Percentiles rank a stretch among this genome's conserved stretches.
phyloP scores from a whole-genome alignment of 2,329 filamentous ascomycete genomes.

The Alternaria novae-zelandiae region DNA sequence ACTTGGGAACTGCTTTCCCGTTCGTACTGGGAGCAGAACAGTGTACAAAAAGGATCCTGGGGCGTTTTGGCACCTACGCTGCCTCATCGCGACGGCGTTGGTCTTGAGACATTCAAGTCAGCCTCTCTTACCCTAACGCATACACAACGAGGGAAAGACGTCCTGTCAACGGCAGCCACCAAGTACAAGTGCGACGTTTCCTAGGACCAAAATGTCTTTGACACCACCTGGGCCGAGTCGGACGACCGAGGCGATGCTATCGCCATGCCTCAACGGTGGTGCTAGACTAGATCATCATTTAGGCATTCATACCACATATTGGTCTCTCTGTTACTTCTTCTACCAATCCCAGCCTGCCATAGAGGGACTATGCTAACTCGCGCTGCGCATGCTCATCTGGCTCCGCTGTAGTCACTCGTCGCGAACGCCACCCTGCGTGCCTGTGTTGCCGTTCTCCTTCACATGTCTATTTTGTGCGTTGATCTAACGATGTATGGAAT shows the following conservation, averaged over 20 bases:
- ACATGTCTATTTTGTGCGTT: constrained; percentile 5
- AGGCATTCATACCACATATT: background rate
- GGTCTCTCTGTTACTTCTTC: background rate
- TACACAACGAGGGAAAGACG: background rate
- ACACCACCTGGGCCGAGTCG: background rate
- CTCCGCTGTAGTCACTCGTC: background rate
- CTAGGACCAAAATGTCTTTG: background rate
- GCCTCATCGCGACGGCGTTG: background rate
- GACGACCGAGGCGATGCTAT: background rate
- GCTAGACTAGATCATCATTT: background rate
- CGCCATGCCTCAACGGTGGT: background rate
- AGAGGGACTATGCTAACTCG: background rate
- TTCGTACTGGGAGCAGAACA: background rate
- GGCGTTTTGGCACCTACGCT: background rate
- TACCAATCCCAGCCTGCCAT: background rate
- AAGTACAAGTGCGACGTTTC: constrained; percentile 12
- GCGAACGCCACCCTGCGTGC: background rate
- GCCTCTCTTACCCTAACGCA: background rate
- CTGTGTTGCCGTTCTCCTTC: background rate
- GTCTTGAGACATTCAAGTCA: background rate
- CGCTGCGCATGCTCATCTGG: background rate
- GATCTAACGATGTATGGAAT: background rate
- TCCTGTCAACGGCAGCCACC: constrained; percentile 9
- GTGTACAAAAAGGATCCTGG: background rate
- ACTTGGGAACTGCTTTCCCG: background rate